phyloP scores from a whole-genome alignment of 352 stramenopile genomes.

The Phytophthora niederhauseri region DNA sequence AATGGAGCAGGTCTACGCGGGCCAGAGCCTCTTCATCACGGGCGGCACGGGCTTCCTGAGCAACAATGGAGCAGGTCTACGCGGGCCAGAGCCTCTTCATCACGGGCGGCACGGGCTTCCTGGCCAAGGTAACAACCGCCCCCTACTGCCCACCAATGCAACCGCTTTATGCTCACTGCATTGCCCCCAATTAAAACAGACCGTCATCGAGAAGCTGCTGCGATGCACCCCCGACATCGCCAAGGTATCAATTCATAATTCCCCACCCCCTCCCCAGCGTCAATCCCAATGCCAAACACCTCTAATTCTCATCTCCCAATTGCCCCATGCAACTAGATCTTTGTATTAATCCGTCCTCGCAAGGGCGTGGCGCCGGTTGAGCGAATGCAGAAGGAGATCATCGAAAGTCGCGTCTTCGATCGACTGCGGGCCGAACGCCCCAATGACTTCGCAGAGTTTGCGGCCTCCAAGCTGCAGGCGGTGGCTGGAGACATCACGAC shows the following conservation, averaged over 20 bases:
- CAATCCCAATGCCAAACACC: neutral
- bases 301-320: conserved; percentile 7
- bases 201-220: conserved; percentile 82
- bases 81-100: conserved; percentile 76
- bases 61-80: conserved; percentile 61
- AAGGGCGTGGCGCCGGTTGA: conserved; percentile 62
- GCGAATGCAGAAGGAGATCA: conserved; percentile 79
- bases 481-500: conserved; percentile 77
- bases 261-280: neutral
- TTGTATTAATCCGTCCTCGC: conserved; percentile 77
- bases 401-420: conserved; percentile 77
- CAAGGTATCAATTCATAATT: conserved; percentile 36
- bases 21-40: conserved; percentile 83
- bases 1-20: conserved; percentile 67
- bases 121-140: conserved; percentile 64
- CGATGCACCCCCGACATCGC: conserved; percentile 63
- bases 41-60: conserved; percentile 83
- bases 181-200: conserved; percentile 32
- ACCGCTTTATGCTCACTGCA: conserved; percentile 14
- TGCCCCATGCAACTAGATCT: conserved; percentile 45
- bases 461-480: conserved; percentile 61
- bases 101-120: conserved; percentile 88
- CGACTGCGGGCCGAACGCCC: conserved; percentile 57
- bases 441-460: conserved; percentile 55
- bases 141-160: neutral